Conservation (phyloP, 2,329 filamentous ascomycete genomes). For the Dactylellina haptotyla region DNA sequence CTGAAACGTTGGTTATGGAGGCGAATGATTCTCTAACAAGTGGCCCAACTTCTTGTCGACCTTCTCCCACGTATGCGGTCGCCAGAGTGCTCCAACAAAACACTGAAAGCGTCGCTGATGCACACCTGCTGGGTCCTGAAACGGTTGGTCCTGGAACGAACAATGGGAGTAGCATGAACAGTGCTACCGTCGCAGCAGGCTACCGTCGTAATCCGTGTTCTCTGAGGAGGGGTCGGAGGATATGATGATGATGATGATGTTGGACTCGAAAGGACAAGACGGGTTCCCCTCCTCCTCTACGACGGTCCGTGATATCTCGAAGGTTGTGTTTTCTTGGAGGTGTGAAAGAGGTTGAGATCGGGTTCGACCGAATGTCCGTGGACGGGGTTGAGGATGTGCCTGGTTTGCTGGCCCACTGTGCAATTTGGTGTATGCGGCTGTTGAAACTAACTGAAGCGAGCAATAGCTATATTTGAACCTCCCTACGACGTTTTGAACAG, state of each 20-base stretch:
- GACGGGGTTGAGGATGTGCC: slow-evolving; percentile 38
- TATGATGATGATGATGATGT: background rate
- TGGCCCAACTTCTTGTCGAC: slow-evolving; percentile 15
- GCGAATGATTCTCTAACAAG: slow-evolving; percentile 22
- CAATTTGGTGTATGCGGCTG: slow-evolving; percentile 41
- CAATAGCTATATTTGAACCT: slow-evolving; percentile 48
- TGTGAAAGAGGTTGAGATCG: background rate
- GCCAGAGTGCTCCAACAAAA: slow-evolving; percentile 23
- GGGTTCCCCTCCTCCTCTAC: background rate
- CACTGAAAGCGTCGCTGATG: slow-evolving; percentile 10
- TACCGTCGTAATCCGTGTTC: background rate
- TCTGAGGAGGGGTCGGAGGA: no score
- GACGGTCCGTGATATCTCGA: background rate
- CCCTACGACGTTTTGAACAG: no score
- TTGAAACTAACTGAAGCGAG: slow-evolving; percentile 51
- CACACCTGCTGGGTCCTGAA: slow-evolving; percentile 25
- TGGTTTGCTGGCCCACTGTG: no score
- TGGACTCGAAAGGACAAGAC: background rate
- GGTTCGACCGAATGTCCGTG: slow-evolving; percentile 25
- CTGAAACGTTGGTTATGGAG: slow-evolving; percentile 51
- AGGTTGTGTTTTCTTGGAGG: background rate
- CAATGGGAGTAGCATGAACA: slow-evolving; percentile 12
- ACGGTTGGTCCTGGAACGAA: slow-evolving; percentile 24
- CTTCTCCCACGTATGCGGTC: slow-evolving; percentile 5
- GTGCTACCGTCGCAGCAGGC: background rate